Base-by-base conservation (phyloP, 1,284 basidiomycete genomes). In the Lentinula novae-zelandiae region DNA sequence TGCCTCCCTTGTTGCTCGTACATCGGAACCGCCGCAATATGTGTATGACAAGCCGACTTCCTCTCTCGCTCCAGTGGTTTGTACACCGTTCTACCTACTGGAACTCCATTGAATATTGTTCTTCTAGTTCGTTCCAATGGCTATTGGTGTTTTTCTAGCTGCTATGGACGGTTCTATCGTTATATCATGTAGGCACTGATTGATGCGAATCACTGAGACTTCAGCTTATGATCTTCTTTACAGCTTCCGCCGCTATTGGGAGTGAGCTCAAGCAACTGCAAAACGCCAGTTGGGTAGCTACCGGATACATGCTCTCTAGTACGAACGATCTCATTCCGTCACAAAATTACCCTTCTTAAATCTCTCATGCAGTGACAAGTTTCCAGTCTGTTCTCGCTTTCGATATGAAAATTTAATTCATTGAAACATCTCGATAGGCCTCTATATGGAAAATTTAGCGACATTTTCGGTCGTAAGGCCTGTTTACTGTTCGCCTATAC, bases 241-340 rank as follows among this genome's bases (percentile, higher is more conserved):
- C 31, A 81, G 78, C 83, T 0, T 86, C 85, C 65, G 83, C 84
- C 3, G 74, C 81, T 0, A 87, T 87, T 58, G 85, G 84, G 10
- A 86, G 78, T 66, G 83, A 87, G 63, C 73, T 87, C 13, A 78
- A 85, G 7, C 79, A 85, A 66, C 76, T 87, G 1, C 84, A 86
- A 64, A 84, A 80, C 61, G 85, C 84, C 0, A 85, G 84, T 64
- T 87, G 85, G 85, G 83, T 87, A 33, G 82, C 84, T 2, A 86
- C 85, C 0, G 80, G 80, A 0, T 86, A 87, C 66, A 78, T 87
- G 73, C 69, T 87, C 51, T 84, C 83, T 20, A 46, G 44, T 46
- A 20, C n/a, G 44, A 8, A 22, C 44, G 17, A 9, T 46, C 8
- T n/a, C 1, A 22, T 22, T 46, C 44, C 44, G 12, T 5, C 22